These are phyloP conservation scores for Neocucurbitaria cava DNA, from an alignment of 2,329 filamentous ascomycete species.

Conservation along the genomic window DNA sequence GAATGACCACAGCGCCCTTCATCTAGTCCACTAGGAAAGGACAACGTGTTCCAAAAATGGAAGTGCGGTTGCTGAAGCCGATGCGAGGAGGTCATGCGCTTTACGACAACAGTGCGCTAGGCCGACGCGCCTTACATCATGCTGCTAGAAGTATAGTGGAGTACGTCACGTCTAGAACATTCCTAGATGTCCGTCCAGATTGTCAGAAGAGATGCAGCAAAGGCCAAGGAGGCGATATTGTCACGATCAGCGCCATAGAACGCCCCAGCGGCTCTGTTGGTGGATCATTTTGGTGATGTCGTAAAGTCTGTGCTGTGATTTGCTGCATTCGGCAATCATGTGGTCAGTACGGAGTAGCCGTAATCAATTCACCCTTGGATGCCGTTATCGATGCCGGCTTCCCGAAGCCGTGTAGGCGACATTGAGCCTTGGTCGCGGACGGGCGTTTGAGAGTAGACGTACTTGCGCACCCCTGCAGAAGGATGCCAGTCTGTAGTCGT, in stretches of 20 bases:
- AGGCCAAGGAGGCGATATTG: slow-evolving; percentile 14
- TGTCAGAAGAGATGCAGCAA: slow-evolving; percentile 7
- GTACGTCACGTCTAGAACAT: background rate
- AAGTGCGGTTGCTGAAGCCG: too few relatives aligned
- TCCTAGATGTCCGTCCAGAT: background rate
- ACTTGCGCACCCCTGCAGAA: background rate
- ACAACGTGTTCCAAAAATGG: too few relatives aligned
- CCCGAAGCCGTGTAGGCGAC: slow-evolving; percentile 2
- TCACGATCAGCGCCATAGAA: background rate
- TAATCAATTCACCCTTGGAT: slow-evolving; percentile 3
- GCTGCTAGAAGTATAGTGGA: background rate
- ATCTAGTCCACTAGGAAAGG: background rate
- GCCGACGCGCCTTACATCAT: background rate
- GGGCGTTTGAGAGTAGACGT: background rate
- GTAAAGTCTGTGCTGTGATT: slow-evolving; percentile 2
- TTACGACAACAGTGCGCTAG: background rate
- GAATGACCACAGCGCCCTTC: background rate
- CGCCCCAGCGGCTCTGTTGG: slow-evolving; percentile 3
- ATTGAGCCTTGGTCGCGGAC: slow-evolving; percentile 4
- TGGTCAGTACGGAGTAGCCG: background rate
- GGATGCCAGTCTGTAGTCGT: background rate
- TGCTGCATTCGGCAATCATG: slow-evolving; percentile 3
- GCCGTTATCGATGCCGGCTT: slow-evolving; percentile 7
- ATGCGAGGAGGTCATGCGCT: too few relatives aligned
- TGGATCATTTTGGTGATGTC: background rate